Evolutionary conservation across 495 filamentous ascomycete genomes (phyloP).

Genomic region (Trichoderma parareesei): DNA sequence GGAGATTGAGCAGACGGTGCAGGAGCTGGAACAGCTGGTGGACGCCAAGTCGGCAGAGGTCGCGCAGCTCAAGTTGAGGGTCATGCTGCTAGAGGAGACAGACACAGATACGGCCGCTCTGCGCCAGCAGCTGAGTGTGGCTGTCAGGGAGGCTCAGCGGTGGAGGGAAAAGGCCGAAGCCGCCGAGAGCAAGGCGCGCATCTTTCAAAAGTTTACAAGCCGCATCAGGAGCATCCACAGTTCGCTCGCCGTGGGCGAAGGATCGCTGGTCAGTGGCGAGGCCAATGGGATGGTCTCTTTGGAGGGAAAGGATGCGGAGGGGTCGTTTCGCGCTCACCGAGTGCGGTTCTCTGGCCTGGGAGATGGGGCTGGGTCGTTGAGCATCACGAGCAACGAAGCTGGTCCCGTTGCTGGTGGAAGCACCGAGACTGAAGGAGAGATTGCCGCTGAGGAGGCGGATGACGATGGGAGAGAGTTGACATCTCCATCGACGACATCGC

Average conservation of each 20-base stretch:
- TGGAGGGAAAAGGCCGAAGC: conserved; percentile 45
- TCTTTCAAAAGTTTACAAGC: conserved; percentile 27
- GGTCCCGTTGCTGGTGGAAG: too few species aligned
- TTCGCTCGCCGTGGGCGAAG: neutral
- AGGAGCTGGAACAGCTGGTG: conserved; percentile 19
- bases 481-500: too few species aligned
- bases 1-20: neutral
- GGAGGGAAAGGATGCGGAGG: conserved; percentile 14
- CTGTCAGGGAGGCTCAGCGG: conserved; percentile 33
- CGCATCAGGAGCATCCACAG: conserved; percentile 17
- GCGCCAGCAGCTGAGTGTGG: conserved; percentile 34
- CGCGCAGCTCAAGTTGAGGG: conserved; percentile 28
- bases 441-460: neutral
- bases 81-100: conserved; percentile 29
- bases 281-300: neutral
- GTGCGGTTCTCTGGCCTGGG: neutral
- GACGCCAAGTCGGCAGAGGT: conserved; percentile 32
- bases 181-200: conserved; percentile 38
- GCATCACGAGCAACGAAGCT: too few species aligned
- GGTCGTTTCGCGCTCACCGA: neutral
- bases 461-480: neutral
- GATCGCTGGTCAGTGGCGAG: neutral
- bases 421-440: neutral
- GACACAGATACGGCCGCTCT: conserved; percentile 30
- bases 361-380: too few species aligned